Conservation (phyloP, 192 early-diverging fungal species). For the Nowakowskiella sp. region DNA sequence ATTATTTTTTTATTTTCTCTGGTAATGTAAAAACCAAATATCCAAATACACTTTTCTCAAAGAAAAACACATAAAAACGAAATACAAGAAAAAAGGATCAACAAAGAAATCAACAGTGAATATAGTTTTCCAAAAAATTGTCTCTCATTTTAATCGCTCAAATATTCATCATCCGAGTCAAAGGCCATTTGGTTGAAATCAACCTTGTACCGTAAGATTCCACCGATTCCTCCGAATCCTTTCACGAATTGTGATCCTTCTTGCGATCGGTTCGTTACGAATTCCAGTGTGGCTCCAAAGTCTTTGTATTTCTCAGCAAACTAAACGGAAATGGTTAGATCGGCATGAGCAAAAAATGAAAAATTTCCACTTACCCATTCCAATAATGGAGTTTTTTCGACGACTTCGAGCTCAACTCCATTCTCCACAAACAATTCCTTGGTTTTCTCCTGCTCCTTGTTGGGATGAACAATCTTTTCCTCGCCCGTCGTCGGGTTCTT, state of each 20-base stretch:
- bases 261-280: slow-evolving; percentile 90
- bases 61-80: too few relatives aligned
- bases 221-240: slow-evolving; percentile 98
- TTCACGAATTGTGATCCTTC: slow-evolving; percentile 97
- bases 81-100: too few relatives aligned
- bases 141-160: slow-evolving; percentile 41
- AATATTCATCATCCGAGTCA: slow-evolving; percentile 49
- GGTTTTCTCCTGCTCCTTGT: slow-evolving; percentile 78
- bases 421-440: slow-evolving; percentile 59
- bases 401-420: slow-evolving; percentile 71
- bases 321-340: slow-evolving; percentile 18
- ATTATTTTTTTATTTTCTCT: too few relatives aligned
- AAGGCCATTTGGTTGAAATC: slow-evolving; percentile 23
- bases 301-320: slow-evolving; percentile 97
- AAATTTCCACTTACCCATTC: slow-evolving; percentile 68
- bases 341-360: background rate
- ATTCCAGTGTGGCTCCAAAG: slow-evolving; percentile 88
- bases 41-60: too few relatives aligned
- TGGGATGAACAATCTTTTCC: slow-evolving; percentile 65
- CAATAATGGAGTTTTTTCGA: slow-evolving; percentile 72
- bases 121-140: too few relatives aligned
- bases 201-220: slow-evolving; percentile 88
- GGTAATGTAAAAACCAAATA: too few relatives aligned
- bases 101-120: too few relatives aligned
- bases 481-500: slow-evolving; percentile 63